Conservation (phyloP, 768 basidiomycete species). For the Leucocoprinus leucothites region DNA sequence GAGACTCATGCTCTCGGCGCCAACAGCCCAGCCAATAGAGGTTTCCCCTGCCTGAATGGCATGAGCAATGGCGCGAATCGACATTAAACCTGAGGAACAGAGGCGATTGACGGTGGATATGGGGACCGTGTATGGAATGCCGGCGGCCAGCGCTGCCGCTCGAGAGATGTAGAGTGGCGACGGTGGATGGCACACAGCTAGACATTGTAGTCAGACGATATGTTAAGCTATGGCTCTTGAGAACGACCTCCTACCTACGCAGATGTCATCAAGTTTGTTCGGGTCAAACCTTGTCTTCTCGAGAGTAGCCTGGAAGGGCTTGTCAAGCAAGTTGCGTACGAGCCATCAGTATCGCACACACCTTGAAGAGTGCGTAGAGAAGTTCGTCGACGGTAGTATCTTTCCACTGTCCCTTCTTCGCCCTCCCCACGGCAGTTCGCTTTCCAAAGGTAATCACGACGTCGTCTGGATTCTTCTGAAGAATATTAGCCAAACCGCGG, state of each 20-base stretch:
- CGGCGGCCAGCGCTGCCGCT: constrained; percentile 84
- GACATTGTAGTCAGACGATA: not conserved
- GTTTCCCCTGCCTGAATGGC: constrained; percentile 81
- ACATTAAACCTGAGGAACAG: constrained; percentile 92
- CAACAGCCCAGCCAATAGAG: constrained; percentile 82
- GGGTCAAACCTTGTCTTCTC: constrained; percentile 67
- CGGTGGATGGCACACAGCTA: constrained; percentile 82
- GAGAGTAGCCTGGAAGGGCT: constrained; percentile 52
- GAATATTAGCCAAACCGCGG: constrained; percentile 48
- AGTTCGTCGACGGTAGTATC: constrained; percentile 87
- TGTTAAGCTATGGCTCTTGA: not conserved
- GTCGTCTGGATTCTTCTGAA: constrained; percentile 75
- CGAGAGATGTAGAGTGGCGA: constrained; percentile 81
- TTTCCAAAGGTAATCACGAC: constrained; percentile 89
- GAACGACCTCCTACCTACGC: constrained; percentile 61
- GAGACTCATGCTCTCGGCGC: constrained; percentile 79
- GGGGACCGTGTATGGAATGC: constrained; percentile 84
- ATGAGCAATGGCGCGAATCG: constrained; percentile 88
- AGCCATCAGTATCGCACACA: constrained; percentile 20
- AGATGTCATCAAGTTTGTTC: constrained; percentile 74
- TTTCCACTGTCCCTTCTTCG: constrained; percentile 91
- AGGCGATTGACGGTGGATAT: constrained; percentile 90
- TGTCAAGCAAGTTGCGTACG: not conserved
- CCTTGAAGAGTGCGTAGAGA: constrained; percentile 79
- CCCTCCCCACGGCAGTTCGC: constrained; percentile 84